Evolutionary conservation across 2,329 filamentous ascomycete species (phyloP), one percentile per base, ranked within the genome.

Genomic region (Apiospora pterosperma): DNA sequence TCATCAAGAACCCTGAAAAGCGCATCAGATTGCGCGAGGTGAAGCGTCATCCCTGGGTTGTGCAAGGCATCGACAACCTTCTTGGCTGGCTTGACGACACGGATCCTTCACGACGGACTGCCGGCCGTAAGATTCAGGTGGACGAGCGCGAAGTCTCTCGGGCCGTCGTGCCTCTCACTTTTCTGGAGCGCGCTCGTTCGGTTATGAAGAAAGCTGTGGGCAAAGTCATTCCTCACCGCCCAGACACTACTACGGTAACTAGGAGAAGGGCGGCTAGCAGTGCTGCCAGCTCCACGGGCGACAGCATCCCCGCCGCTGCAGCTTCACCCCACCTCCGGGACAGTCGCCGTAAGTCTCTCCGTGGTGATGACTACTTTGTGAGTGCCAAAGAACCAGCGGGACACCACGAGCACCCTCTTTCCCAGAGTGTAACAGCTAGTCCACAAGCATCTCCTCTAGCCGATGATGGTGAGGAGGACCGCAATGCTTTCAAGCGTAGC

Each of bases 21-120:
- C 89, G 96, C 42, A 97, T 99, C 72, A 91, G 92, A 8, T 82
- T 99, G 62, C 89, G 90, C 66, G 95, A 97, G 71, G 95, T 98
- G 72, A 98, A 98, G 77, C 90, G 92, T 66, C 96, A 99, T 74
- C 90, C 90, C 5, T 99, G 96, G 96, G 90, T 98, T 19, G 83
- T 95, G 1, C 83, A 90, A 65, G 93, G 91, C 68, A 86, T 98
- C 58, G 80, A 87, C 38, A 90, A 97, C 70, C 86, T 90, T 41
- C 81, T 87, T 36, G 83, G 85, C 11, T 99, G 96, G 96, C 87
- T 97, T n/a, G 93, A 97, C 71, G 93, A 97, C 68, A 97, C 94
- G 1, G 95, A 98, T 72, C 93, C 94, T 2, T 89, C 88, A 41
- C 86, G 90, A 39, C 90, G 90, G 66, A 90, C 89, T 36, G 88